Percentiles rank a stretch among this genome's conserved stretches.
Evolutionary conservation across 2,329 filamentous ascomycete species (phyloP).

Genomic region (Diaporthe destruens): DNA sequence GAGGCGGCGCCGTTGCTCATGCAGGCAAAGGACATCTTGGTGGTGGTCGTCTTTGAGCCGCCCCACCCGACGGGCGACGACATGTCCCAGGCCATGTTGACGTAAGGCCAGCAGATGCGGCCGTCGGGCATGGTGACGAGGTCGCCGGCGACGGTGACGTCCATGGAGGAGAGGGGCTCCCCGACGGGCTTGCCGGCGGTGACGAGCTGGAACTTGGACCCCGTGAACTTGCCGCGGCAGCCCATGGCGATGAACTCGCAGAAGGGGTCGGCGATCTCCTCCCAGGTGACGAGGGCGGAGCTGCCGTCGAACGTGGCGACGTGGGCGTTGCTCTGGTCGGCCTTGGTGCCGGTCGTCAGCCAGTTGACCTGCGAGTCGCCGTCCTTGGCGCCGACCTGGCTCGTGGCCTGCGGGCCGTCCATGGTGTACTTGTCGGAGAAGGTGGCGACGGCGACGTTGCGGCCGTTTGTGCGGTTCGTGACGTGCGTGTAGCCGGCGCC

Average conservation of each 20-base stretch:
- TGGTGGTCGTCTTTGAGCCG: slow-evolving; percentile 48
- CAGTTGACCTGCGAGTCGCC: slow-evolving; percentile 72
- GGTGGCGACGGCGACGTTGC: slow-evolving; percentile 70
- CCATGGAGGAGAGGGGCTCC: slow-evolving; percentile 59
- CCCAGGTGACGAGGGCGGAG: slow-evolving; percentile 70
- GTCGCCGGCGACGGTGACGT: slow-evolving; percentile 72
- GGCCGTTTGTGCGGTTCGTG: slow-evolving; percentile 66
- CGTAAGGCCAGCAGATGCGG: slow-evolving; percentile 72
- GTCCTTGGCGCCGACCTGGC: slow-evolving; percentile 62
- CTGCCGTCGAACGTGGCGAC: slow-evolving; percentile 65
- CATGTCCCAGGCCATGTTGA: slow-evolving; percentile 66
- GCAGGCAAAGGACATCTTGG: slow-evolving; percentile 68
- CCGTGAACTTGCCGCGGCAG: slow-evolving; percentile 69
- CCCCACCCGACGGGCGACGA: slow-evolving; percentile 43
- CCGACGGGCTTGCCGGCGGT: slow-evolving; percentile 67
- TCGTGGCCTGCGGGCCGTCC: slow-evolving; percentile 65
- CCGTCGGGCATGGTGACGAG: slow-evolving; percentile 71
- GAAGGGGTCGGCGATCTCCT: slow-evolving; percentile 67
- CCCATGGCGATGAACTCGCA: slow-evolving; percentile 71
- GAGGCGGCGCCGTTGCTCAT: slow-evolving; percentile 44
- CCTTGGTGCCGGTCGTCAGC: slow-evolving; percentile 56
- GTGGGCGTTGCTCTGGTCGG: slow-evolving; percentile 70
- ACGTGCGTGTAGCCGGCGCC: slow-evolving; percentile 65
- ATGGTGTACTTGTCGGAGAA: slow-evolving; percentile 71
- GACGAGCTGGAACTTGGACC: slow-evolving; percentile 71